These are phyloP conservation scores for Aspergillus pseudonomiae DNA, from an alignment of 2,329 filamentous ascomycete genomes.

Conservation along the genomic window DNA sequence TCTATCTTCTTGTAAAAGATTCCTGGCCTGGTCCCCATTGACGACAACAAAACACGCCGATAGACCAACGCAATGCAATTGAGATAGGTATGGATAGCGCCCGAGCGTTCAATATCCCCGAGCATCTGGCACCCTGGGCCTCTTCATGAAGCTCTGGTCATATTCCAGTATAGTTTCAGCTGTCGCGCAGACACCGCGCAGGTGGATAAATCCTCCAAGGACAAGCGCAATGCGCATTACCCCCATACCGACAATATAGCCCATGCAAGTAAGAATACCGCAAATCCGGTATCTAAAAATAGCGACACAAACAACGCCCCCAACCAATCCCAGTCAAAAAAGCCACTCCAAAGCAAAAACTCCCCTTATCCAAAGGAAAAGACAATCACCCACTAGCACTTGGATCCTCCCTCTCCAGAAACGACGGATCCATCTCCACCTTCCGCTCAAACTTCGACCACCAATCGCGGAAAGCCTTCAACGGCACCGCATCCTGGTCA, in stretches of 20 bases:
- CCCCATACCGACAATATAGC: not conserved
- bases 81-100: too few relatives aligned
- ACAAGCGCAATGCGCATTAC: too few relatives aligned
- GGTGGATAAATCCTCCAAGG: too few relatives aligned
- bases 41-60: not conserved
- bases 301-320: not conserved
- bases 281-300: not conserved
- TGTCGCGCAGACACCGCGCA: too few relatives aligned
- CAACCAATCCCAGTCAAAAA: not conserved
- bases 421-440: constrained; percentile 82
- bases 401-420: constrained; percentile 74
- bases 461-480: constrained; percentile 96
- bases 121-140: too few relatives aligned
- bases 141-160: too few relatives aligned
- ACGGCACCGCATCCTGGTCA: constrained; percentile 73
- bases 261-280: not conserved
- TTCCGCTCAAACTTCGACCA: constrained; percentile 94
- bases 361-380: not conserved
- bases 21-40: not conserved
- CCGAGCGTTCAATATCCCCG: too few relatives aligned
- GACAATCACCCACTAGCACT: constrained; percentile 25
- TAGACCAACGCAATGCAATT: not conserved
- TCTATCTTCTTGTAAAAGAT: not conserved
- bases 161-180: too few relatives aligned
- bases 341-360: not conserved